A percentile compares a stretch with the other conserved stretches of the same genome.
Conservation (phyloP, 2,329 filamentous ascomycete species). For the Hymenoscyphus linearis region DNA sequence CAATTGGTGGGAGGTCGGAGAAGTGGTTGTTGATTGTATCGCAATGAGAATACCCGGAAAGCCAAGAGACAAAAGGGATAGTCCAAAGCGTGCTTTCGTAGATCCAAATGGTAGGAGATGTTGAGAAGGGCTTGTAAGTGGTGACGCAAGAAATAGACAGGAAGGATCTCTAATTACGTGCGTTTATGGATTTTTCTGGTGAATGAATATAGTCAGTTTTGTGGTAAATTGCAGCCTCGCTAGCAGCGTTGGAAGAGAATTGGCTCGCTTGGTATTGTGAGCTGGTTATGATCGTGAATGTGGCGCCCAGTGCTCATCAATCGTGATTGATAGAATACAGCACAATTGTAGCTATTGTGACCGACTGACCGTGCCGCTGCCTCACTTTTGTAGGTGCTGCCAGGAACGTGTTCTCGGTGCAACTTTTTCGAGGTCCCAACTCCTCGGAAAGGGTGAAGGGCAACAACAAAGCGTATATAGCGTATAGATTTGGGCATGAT, state of each 20-base stretch:
- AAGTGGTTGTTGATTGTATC: neutral
- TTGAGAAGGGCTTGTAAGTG: neutral
- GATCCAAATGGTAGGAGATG: neutral
- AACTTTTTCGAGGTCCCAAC: neutral
- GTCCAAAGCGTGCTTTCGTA: neutral
- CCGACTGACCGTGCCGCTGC: neutral
- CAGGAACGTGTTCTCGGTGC: neutral
- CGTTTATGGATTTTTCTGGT: neutral
- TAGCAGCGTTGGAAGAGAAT: neutral
- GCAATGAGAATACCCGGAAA: neutral
- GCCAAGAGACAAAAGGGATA: neutral
- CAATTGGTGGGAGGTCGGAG: neutral
- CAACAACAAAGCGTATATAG: neutral
- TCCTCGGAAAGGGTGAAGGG: neutral
- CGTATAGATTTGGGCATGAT: neutral
- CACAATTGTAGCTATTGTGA: neutral
- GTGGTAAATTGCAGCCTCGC: neutral
- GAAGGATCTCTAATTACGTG: neutral
- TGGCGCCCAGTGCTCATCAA: neutral
- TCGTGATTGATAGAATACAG: neutral
- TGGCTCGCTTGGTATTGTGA: neutral
- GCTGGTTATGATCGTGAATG: no score
- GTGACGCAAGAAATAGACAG: neutral
- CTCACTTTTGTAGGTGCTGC: neutral
- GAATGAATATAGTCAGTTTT: neutral